A percentile compares a stretch with the other conserved stretches of the same genome.
phyloP scores from a whole-genome alignment of 73 alveolate genomes.

The Paramecium sonneborni region DNA sequence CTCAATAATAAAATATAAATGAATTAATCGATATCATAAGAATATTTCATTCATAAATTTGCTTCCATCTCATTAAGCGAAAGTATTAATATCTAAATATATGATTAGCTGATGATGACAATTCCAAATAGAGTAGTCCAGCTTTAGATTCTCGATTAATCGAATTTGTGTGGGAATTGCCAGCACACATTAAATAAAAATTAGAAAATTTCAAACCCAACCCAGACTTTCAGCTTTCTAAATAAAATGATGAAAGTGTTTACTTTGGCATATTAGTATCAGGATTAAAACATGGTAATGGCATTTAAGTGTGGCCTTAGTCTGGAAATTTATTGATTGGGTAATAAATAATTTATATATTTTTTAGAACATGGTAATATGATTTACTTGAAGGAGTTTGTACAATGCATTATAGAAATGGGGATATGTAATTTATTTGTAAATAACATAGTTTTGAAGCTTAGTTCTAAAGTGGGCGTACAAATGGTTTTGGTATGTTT shows the following conservation, averaged over 20 bases:
- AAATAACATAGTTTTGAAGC: not conserved
- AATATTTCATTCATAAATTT: not conserved
- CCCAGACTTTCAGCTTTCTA: not conserved
- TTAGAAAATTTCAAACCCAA: not conserved
- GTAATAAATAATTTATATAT: not conserved
- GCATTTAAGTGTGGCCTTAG: slow-evolving; percentile 15
- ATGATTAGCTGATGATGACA: slow-evolving; percentile 46
- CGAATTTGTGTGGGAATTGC: not conserved
- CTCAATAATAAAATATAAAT: not conserved
- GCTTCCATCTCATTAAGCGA: slow-evolving; percentile 18
- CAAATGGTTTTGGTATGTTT: slow-evolving; percentile 44
- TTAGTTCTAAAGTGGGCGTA: not conserved
- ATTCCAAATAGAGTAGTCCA: not conserved
- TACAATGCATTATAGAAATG: slow-evolving; percentile 35
- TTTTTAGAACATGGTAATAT: not conserved
- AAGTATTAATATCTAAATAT: not conserved
- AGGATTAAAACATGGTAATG: not conserved
- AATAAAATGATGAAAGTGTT: not conserved
- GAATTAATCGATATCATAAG: not conserved
- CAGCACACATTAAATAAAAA: not conserved
- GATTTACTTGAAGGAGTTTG: slow-evolving; percentile 21
- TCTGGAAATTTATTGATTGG: slow-evolving; percentile 27
- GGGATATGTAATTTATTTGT: not conserved
- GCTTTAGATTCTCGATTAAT: not conserved
- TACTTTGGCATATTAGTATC: not conserved